Conservation (phyloP, 768 basidiomycete genomes). For the Amanita phalloides region DNA sequence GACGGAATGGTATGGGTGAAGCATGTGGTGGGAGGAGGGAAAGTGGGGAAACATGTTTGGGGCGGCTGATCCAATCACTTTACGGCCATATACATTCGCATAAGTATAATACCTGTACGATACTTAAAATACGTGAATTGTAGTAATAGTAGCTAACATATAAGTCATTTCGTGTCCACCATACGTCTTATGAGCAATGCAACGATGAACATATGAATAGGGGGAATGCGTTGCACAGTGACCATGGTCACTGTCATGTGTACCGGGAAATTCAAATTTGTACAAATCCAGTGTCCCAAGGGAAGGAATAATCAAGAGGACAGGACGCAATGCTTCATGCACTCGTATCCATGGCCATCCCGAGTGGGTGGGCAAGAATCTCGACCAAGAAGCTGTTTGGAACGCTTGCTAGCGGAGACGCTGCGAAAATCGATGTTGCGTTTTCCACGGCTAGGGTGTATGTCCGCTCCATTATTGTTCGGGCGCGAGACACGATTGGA, state of each 20-base stretch:
- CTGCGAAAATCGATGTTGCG: conserved; percentile 35
- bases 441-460: conserved; percentile 22
- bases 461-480: conserved; percentile 49
- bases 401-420: conserved; percentile 53
- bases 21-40: conserved; percentile 21
- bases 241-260: background rate
- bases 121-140: conserved; percentile 6
- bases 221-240: background rate
- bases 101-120: background rate
- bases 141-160: conserved; percentile 7
- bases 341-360: conserved; percentile 16
- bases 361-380: conserved; percentile 30
- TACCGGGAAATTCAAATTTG: background rate
- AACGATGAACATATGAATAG: background rate
- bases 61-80: conserved; percentile 11
- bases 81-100: conserved; percentile 3
- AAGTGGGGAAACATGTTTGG: conserved; percentile 19
- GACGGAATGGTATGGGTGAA: conserved; percentile 23
- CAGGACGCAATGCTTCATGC: conserved; percentile 6
- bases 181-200: conserved; percentile 6
- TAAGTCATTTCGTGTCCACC: conserved; percentile 3
- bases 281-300: conserved; percentile 8
- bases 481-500: conserved; percentile 52
- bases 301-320: conserved; percentile 14
- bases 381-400: conserved; percentile 53